phyloP scores from a whole-genome alignment of 2,329 filamentous ascomycete genomes.

The Graphiopsis chlorocephala region DNA sequence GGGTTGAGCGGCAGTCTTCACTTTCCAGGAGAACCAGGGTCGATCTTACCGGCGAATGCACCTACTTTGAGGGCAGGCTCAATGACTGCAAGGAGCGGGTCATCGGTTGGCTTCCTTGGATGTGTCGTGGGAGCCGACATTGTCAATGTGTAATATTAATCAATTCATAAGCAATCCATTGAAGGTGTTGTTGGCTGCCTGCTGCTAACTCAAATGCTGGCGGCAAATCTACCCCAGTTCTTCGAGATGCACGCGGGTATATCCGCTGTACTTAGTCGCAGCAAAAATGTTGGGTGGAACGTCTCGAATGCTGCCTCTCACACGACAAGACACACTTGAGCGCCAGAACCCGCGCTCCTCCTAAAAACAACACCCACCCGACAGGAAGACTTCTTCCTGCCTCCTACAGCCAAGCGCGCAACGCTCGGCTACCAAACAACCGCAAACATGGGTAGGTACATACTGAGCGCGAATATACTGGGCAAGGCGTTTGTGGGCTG shows the following conservation, averaged over 20 bases:
- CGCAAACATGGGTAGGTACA: constrained; percentile 59
- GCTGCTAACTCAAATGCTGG: background rate
- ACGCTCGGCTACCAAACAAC: constrained; percentile 22
- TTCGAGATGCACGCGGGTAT: background rate
- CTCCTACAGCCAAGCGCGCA: constrained; percentile 8
- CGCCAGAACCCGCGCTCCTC: constrained; percentile 3
- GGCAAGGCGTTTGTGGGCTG: background rate
- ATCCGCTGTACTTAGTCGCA: background rate
- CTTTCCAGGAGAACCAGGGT: background rate
- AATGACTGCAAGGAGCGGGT: constrained; percentile 26
- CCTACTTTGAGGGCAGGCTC: constrained; percentile 35
- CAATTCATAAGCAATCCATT: background rate
- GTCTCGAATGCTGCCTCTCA: background rate
- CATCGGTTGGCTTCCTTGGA: constrained; percentile 14
- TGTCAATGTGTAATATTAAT: background rate
- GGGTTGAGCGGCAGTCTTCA: background rate
- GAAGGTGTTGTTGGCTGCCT: background rate
- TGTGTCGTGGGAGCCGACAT: constrained; percentile 4
- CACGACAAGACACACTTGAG: constrained; percentile 3
- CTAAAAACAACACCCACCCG: background rate
- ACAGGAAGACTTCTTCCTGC: constrained; percentile 13
- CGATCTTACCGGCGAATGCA: constrained; percentile 31
- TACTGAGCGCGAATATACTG: constrained; percentile 8
- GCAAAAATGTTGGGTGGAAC: background rate
- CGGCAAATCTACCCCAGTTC: background rate